Conservation (phyloP, 2,329 filamentous ascomycete genomes). For the Hypoxylon sp. region DNA sequence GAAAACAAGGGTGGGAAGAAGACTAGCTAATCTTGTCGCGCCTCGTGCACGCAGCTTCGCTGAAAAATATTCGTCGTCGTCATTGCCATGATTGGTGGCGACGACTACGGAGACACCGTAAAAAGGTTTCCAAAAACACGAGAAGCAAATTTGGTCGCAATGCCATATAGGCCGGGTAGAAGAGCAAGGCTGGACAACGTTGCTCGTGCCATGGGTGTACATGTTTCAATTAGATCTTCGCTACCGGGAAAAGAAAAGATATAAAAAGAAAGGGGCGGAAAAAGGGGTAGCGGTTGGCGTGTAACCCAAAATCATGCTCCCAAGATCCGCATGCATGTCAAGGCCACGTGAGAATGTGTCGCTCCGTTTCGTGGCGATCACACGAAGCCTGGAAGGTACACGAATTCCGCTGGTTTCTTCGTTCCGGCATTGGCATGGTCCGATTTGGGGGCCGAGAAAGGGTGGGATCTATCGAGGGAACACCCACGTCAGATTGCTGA, state of each 20-base stretch:
- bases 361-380: background rate
- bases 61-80: background rate
- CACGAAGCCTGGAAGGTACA: background rate
- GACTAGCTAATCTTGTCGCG: constrained; percentile 4
- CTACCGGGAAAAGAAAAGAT: constrained; percentile 5
- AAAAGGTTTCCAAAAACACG: background rate
- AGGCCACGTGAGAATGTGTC: constrained; percentile 20
- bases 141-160: background rate
- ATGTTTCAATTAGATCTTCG: constrained; percentile 15
- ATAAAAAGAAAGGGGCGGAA: constrained; percentile 1
- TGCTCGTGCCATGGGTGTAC: background rate
- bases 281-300: constrained; percentile 23
- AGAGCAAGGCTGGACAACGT: background rate
- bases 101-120: background rate
- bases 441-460: constrained; percentile 11
- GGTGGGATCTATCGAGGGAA: background rate
- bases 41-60: constrained; percentile 15
- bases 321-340: background rate
- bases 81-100: too few species aligned
- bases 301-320: background rate
- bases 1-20: too few species aligned
- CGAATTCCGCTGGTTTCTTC: background rate
- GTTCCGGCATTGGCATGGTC: constrained; percentile 2
- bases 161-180: background rate
- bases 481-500: constrained; percentile 9